Evolutionary conservation across 1,139 yeast genomes (phyloP).

Genomic region (Hemisphaericaspora subhashii): DNA sequence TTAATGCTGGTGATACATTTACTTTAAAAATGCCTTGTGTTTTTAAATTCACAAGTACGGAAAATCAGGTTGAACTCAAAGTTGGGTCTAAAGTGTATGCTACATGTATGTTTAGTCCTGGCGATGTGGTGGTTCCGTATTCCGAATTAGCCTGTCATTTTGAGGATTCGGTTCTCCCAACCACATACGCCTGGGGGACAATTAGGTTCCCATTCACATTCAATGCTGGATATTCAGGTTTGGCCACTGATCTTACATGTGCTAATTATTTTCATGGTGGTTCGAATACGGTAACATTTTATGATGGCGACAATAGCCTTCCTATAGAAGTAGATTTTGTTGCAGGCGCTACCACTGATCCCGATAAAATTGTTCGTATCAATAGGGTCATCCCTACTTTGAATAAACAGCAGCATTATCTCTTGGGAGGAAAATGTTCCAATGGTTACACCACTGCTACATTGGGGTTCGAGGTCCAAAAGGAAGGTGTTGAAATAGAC

Average conservation of each 20-base stretch:
- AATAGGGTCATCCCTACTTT: conserved; percentile 19
- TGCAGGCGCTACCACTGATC: conserved; percentile 8
- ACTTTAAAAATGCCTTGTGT: conserved; percentile 31
- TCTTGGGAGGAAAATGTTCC: conserved; percentile 25
- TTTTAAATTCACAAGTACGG: conserved; percentile 26
- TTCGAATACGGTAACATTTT: conserved; percentile 26
- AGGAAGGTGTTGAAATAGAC: conserved; percentile 15
- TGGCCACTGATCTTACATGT: conserved; percentile 19
- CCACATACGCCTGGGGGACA: conserved; percentile 22
- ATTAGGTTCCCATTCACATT: conserved; percentile 28
- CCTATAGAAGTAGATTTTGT: conserved; percentile 18
- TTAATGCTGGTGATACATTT: conserved; percentile 32
- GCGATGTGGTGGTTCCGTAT: conserved; percentile 24
- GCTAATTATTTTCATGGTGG: conserved; percentile 25
- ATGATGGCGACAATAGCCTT: conserved; percentile 27
- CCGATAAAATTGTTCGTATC: conserved; percentile 6
- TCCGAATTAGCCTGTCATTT: conserved; percentile 28
- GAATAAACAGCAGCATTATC: conserved; percentile 16
- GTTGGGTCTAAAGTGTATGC: conserved; percentile 25
- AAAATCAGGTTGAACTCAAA: conserved; percentile 16
- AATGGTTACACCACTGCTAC: conserved; percentile 26
- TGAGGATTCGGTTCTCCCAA: conserved; percentile 13
- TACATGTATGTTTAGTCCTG: conserved; percentile 24
- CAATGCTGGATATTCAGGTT: conserved; percentile 26
- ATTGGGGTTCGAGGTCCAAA: conserved; percentile 20